Conservation (phyloP, 768 basidiomycete genomes). For the Tephrocybe sp. region DNA sequence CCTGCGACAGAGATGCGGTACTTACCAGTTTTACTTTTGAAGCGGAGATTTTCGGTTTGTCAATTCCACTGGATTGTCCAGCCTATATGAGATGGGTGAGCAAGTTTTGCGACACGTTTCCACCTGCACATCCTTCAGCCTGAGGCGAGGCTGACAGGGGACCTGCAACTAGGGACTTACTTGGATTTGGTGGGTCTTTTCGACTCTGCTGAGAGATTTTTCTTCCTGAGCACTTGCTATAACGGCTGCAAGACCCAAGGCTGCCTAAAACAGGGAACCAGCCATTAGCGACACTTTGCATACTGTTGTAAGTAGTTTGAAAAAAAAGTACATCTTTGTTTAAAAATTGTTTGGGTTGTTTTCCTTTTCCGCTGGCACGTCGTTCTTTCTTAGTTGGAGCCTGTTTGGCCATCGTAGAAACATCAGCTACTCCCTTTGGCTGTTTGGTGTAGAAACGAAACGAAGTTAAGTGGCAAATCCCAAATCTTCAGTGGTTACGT, state of each 20-base stretch:
- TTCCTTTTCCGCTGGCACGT: conserved; percentile 3
- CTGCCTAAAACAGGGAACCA: background rate
- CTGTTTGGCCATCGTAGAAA: conserved; percentile 1
- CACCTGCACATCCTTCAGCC: background rate
- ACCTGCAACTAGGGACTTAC: background rate
- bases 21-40: conserved; percentile 16
- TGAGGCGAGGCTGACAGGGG: background rate
- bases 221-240: conserved; percentile 16
- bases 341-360: conserved; percentile 10
- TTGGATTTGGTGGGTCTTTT: conserved; percentile 9
- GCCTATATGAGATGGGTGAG: conserved; percentile 5
- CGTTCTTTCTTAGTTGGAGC: background rate
- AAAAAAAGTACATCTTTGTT: conserved; percentile 9
- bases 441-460: background rate
- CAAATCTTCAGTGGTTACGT: too few relatives aligned
- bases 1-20: background rate
- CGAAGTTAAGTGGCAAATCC: background rate
- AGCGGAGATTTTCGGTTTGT: conserved; percentile 10
- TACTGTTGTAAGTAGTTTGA: background rate
- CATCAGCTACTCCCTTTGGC: conserved; percentile 1
- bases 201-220: conserved; percentile 2
- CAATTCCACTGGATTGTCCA: conserved; percentile 1
- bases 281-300: background rate
- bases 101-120: background rate
- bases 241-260: conserved; percentile 10